These are phyloP conservation scores for Ceratocystis eucalypticola DNA, from an alignment of 2,329 filamentous ascomycete genomes.

Conservation along the genomic window DNA sequence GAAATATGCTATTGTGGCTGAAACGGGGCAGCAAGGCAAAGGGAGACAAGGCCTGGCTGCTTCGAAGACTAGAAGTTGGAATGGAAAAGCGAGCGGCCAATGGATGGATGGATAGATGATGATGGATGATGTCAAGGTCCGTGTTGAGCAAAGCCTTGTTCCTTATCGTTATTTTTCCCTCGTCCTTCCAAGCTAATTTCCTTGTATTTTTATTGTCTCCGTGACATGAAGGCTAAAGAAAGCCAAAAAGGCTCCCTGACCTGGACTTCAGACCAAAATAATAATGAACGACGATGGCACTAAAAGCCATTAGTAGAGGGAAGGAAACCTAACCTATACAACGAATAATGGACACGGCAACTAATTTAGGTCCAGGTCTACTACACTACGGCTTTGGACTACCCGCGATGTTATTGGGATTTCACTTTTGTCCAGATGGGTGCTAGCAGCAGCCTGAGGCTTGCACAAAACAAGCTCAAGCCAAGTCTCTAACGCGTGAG, in stretches of 20 bases:
- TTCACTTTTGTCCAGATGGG: not conserved
- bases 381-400: not conserved
- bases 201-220: not conserved
- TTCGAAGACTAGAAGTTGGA: not conserved
- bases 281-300: not conserved
- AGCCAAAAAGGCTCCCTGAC: not conserved
- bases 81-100: not conserved
- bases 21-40: not conserved
- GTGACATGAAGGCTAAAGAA: not conserved
- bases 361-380: not conserved
- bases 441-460: not conserved
- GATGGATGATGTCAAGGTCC: not conserved
- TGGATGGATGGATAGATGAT: not conserved
- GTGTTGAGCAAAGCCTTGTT: not conserved
- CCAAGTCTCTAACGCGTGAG: not conserved
- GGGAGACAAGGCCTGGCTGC: not conserved
- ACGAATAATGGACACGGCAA: not conserved
- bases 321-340: not conserved
- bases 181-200: not conserved
- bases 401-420: conserved; percentile 1
- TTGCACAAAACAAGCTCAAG: not conserved
- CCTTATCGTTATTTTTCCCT: not conserved
- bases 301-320: not conserved
- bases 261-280: not conserved
- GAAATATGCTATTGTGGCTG: not conserved